These are phyloP conservation scores for Dioscorea cayenensis DNA, from an alignment of 116 monocot genomes.

Conservation along the genomic window DNA sequence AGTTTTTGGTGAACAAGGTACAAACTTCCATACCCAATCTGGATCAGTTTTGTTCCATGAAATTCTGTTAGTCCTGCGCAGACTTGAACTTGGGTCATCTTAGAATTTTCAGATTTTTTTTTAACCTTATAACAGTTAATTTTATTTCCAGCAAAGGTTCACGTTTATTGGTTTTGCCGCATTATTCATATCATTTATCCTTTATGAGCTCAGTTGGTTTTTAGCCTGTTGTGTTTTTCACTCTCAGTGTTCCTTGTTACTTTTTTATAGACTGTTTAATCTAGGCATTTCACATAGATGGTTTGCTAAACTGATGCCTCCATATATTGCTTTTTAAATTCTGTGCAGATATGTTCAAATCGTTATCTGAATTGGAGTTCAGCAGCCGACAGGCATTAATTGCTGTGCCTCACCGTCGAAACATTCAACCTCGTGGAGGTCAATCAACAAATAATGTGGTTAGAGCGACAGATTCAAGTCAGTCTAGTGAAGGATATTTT, in stretches of 20 bases:
- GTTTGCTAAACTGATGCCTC: background rate
- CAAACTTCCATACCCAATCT: background rate
- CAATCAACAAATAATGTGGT: conserved; percentile 17
- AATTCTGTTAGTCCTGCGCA: too few species aligned
- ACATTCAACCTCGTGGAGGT: conserved; percentile 8
- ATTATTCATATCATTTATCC: too few species aligned
- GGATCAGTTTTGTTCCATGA: too few species aligned
- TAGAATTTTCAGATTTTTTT: too few species aligned
- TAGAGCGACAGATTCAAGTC: conserved; percentile 8
- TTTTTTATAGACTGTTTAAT: background rate
- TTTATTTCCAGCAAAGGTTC: too few species aligned
- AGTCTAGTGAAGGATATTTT: conserved; percentile 45
- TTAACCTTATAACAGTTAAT: too few species aligned
- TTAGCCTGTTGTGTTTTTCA: too few species aligned
- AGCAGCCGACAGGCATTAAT: conserved; percentile 62
- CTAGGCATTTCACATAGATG: background rate
- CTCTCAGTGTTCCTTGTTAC: too few species aligned
- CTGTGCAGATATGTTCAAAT: conserved; percentile 55
- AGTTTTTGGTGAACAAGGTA: conserved; percentile 74
- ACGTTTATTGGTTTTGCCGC: too few species aligned
- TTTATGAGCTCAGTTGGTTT: too few species aligned
- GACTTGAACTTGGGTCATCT: too few species aligned
- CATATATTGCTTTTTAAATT: background rate
- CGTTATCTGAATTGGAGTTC: conserved; percentile 69
- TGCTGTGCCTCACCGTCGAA: conserved; percentile 53